These are phyloP conservation scores for Astraeus odoratus DNA, from an alignment of 768 basidiomycete species.

Conservation along the genomic window DNA sequence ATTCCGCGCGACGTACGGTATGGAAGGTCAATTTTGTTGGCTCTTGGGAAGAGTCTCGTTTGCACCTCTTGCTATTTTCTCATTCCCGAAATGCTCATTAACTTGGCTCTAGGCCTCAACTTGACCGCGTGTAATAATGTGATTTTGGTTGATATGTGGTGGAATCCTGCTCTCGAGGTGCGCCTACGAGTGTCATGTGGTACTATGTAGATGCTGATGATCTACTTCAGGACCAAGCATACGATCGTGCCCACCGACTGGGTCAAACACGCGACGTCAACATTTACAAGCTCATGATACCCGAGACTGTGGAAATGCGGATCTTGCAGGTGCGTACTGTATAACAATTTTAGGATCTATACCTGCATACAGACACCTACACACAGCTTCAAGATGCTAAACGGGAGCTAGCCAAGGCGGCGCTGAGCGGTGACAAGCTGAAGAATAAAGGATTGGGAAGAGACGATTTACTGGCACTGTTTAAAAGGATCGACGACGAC, in stretches of 20 bases:
- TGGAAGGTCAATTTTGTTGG: background rate
- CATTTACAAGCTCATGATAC: constrained; percentile 86
- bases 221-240: constrained; percentile 72
- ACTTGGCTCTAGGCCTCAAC: constrained; percentile 58
- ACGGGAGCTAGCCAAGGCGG: constrained; percentile 74
- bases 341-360: background rate
- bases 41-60: background rate
- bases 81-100: background rate
- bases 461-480: constrained; percentile 80
- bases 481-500: constrained; percentile 50
- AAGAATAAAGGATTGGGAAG: constrained; percentile 79
- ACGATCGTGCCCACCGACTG: constrained; percentile 84
- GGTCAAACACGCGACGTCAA: constrained; percentile 84
- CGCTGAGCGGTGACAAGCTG: constrained; percentile 82
- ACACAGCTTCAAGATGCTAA: constrained; percentile 85
- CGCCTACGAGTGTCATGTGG: constrained; percentile 14
- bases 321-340: constrained; percentile 51
- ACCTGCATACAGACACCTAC: background rate
- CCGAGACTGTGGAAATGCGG: constrained; percentile 81
- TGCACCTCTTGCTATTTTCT: background rate
- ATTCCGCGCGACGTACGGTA: background rate
- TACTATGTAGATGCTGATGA: background rate
- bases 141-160: constrained; percentile 91
- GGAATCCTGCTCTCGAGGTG: constrained; percentile 85
- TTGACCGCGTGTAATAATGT: constrained; percentile 92